A percentile compares a stretch with the other conserved stretches of the same genome.
phyloP scores from a whole-genome alignment of 192 early-diverging fungal species.

The Cetraspora pellucida region DNA sequence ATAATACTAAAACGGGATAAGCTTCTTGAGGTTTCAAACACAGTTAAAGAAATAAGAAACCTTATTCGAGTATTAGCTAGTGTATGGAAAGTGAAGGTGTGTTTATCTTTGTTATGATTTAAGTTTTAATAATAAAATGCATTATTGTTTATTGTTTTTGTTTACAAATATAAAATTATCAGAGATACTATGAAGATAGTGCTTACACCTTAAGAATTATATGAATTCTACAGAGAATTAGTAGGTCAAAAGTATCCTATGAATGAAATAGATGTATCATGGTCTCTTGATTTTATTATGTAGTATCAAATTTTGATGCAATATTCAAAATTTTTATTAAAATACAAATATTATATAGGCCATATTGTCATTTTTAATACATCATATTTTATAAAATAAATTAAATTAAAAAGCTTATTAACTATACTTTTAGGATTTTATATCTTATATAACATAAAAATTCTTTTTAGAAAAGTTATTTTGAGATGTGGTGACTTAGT shows the following conservation, averaged over 20 bases:
- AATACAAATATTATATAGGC: too few relatives aligned
- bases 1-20: constrained; percentile 26
- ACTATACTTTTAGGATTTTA: too few relatives aligned
- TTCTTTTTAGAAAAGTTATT: too few relatives aligned
- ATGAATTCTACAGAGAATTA: constrained; percentile 21
- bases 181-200: constrained; percentile 22
- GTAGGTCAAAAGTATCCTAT: constrained; percentile 12
- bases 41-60: constrained; percentile 21
- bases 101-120: neutral
- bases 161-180: constrained; percentile 32
- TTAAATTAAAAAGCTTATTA: too few relatives aligned
- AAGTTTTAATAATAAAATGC: constrained; percentile 7
- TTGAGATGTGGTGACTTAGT: too few relatives aligned
- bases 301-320: neutral
- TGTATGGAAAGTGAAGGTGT: constrained; percentile 27
- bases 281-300: constrained; percentile 16
- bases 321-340: too few relatives aligned
- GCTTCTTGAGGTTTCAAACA: constrained; percentile 12
- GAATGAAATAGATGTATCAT: constrained; percentile 2
- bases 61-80: constrained; percentile 12
- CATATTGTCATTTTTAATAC: too few relatives aligned
- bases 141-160: constrained; percentile 27
- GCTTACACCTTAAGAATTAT: constrained; percentile 6
- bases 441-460: too few relatives aligned
- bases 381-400: too few relatives aligned